These are phyloP conservation scores for Tolypocladium tropicale DNA, from an alignment of 2,329 filamentous ascomycete genomes.

Conservation along the genomic window DNA sequence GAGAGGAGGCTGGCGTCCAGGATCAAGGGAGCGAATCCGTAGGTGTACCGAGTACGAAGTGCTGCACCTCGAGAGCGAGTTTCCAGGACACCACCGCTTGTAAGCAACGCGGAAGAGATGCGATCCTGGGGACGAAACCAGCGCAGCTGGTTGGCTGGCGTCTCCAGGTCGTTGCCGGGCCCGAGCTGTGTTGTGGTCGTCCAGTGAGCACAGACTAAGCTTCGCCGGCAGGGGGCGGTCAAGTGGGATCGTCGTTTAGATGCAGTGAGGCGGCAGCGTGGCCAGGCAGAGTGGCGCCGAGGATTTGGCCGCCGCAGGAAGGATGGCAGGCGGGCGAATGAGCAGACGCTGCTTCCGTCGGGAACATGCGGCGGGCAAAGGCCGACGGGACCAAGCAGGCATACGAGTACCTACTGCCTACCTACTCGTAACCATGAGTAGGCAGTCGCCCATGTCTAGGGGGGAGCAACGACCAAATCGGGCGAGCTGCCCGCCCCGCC, in stretches of 20 bases:
- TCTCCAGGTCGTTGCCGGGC: neutral
- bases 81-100: neutral
- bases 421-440: no score
- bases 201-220: neutral
- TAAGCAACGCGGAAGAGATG: neutral
- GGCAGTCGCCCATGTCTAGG: no score
- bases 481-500: no score
- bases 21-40: no score
- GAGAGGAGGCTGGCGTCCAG: neutral
- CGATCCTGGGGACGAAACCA: no score
- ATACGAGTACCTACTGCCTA: no score
- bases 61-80: no score
- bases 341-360: neutral
- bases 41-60: no score
- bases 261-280: neutral
- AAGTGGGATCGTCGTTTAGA: neutral
- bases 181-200: neutral
- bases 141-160: neutral
- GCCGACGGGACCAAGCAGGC: no score
- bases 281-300: constrained; percentile 4
- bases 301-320: constrained; percentile 2
- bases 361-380: neutral
- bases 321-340: neutral
- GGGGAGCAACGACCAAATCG: no score
- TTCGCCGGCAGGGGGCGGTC: neutral